A percentile compares a stretch with the other conserved stretches of the same genome.
These are phyloP conservation scores for Chloromonas sp. DNA, from an alignment of 163 green algal species.

Conservation along the genomic window DNA sequence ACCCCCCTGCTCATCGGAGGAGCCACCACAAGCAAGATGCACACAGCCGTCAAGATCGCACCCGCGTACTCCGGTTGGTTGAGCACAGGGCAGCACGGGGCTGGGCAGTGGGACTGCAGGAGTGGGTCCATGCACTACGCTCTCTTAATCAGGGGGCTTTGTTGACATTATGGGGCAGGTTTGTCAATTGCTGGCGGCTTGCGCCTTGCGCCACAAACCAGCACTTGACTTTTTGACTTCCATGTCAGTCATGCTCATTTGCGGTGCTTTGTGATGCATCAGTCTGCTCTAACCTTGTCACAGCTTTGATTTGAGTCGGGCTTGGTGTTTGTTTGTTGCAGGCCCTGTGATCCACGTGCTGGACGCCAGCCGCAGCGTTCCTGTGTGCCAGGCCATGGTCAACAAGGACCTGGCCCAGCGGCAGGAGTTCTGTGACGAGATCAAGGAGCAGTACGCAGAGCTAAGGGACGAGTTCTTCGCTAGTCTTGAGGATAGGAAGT, in stretches of 20 bases:
- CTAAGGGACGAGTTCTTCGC: constrained; percentile 95
- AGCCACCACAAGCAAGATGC: constrained; percentile 97
- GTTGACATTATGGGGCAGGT: too few species aligned
- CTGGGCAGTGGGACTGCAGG: too few species aligned
- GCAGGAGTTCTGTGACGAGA: constrained; percentile 69
- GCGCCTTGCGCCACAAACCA: too few species aligned
- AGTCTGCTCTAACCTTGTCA: too few species aligned
- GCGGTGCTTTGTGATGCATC: too few species aligned
- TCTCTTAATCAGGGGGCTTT: too few species aligned
- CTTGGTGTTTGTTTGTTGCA: neutral
- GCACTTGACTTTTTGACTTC: too few species aligned
- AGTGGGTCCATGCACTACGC: too few species aligned
- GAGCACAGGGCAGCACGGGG: neutral
- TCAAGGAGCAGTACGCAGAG: constrained; percentile 87
- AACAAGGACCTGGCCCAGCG: constrained; percentile 61
- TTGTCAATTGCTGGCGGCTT: too few species aligned
- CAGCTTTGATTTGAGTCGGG: too few species aligned
- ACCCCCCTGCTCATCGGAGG: constrained; percentile 91
- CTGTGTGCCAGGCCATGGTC: constrained; percentile 84
- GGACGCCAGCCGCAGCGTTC: constrained; percentile 88
- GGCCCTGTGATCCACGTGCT: constrained; percentile 91
- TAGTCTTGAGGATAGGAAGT: constrained; percentile 88
- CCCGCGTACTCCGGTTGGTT: constrained; percentile 69
- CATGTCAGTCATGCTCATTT: too few species aligned
- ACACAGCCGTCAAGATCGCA: constrained; percentile 97